These are phyloP conservation scores for Pilaira anomala DNA, from an alignment of 192 early-diverging fungal genomes.

Conservation along the genomic window DNA sequence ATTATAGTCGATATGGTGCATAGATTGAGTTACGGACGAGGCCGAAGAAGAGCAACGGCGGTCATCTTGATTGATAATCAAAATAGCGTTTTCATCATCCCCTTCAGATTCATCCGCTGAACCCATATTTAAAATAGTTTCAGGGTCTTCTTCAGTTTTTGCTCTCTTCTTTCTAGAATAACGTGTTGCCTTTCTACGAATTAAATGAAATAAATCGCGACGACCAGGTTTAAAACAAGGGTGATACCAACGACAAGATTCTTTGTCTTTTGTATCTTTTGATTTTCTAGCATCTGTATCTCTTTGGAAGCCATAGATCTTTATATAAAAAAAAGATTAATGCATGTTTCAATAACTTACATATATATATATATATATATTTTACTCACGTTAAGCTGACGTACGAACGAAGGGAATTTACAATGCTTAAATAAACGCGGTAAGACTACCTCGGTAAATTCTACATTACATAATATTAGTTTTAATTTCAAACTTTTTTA, in stretches of 20 bases:
- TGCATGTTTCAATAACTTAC: background rate
- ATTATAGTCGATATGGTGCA: background rate
- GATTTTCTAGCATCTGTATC: conserved; percentile 48
- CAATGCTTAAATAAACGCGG: conserved; percentile 48
- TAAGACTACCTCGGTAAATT: conserved; percentile 41
- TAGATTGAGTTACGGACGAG: background rate
- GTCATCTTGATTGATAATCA: background rate
- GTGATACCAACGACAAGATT: conserved; percentile 46
- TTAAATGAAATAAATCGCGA: conserved; percentile 40
- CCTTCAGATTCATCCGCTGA: conserved; percentile 12
- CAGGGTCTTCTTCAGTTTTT: conserved; percentile 15
- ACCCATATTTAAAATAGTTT: conserved; percentile 17
- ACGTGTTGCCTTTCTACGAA: conserved; percentile 36
- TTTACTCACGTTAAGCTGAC: conserved; percentile 47
- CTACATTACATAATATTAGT: conserved; percentile 19
- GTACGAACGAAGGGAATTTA: conserved; percentile 49
- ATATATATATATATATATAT: background rate
- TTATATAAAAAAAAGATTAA: conserved; percentile 5
- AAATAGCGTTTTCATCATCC: background rate
- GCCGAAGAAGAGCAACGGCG: background rate
- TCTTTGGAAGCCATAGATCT: conserved; percentile 51
- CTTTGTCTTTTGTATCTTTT: conserved; percentile 43
- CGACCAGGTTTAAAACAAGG: conserved; percentile 41
- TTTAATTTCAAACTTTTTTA: background rate
- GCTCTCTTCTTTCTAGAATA: conserved; percentile 19